Conservation (phyloP, 2,329 filamentous ascomycete genomes). For the Fusarium sp. region DNA sequence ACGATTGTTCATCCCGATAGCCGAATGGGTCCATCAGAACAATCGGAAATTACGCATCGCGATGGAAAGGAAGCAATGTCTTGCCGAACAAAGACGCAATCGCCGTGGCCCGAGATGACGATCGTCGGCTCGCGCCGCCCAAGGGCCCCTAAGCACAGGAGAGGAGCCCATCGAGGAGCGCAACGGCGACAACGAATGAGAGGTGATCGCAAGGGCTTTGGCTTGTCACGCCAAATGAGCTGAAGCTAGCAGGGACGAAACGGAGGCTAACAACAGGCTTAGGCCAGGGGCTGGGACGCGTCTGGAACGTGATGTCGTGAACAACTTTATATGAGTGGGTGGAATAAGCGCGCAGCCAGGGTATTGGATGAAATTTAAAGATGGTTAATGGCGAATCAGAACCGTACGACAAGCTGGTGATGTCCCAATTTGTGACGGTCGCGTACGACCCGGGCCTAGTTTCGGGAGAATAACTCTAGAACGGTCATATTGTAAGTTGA, state of each 20-base stretch:
- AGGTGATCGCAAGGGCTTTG: slow-evolving; percentile 22
- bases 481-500: slow-evolving; percentile 15
- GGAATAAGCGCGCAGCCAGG: slow-evolving; percentile 41
- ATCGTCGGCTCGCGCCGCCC: slow-evolving; percentile 29
- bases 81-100: slow-evolving; percentile 10
- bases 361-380: slow-evolving; percentile 19
- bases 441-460: slow-evolving; percentile 34
- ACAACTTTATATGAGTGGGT: slow-evolving; percentile 14
- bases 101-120: slow-evolving; percentile 32
- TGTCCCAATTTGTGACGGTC: slow-evolving; percentile 30
- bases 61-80: slow-evolving; percentile 11
- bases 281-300: slow-evolving; percentile 29
- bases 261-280: slow-evolving; percentile 34
- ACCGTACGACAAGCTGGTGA: slow-evolving; percentile 1
- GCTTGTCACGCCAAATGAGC: slow-evolving; percentile 18
- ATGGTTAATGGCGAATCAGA: slow-evolving; percentile 38
- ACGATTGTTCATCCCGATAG: slow-evolving; percentile 18
- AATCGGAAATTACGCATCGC: background rate
- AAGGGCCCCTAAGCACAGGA: slow-evolving; percentile 19
- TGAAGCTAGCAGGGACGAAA: slow-evolving; percentile 24
- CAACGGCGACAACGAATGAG: slow-evolving; percentile 31
- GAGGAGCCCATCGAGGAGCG: slow-evolving; percentile 3
- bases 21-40: slow-evolving; percentile 11
- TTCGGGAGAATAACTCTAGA: slow-evolving; percentile 27
- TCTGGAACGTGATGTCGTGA: slow-evolving; percentile 33